Percentiles rank a stretch among this genome's conserved stretches.
phyloP scores from a whole-genome alignment of 108 stramenopile genomes.

The Conticribra guillardii region DNA sequence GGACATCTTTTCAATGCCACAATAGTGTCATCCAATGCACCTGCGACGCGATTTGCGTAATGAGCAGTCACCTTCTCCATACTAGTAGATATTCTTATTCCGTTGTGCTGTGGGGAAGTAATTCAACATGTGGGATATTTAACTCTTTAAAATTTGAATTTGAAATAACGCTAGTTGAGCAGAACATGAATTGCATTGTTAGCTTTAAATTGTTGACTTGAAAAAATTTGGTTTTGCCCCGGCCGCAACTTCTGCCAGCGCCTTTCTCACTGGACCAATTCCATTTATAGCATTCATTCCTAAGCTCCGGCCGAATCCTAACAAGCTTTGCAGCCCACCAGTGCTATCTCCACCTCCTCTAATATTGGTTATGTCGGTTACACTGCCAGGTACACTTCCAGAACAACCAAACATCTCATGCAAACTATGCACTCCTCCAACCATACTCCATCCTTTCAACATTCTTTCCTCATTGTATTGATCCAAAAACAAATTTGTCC shows the following conservation, averaged over 20 bases:
- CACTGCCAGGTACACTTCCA: slow-evolving; percentile 16
- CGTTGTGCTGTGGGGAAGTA: too few species aligned
- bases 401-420: slow-evolving; percentile 67
- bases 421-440: slow-evolving; percentile 78
- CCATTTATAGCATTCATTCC: slow-evolving; percentile 86
- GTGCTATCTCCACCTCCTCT: slow-evolving; percentile 2
- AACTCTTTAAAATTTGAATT: too few species aligned
- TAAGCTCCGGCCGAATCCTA: slow-evolving; percentile 68
- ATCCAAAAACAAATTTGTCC: slow-evolving; percentile 55
- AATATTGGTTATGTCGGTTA: not conserved
- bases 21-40: slow-evolving; percentile 11
- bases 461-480: slow-evolving; percentile 67
- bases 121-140: too few species aligned
- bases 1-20: not conserved
- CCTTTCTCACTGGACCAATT: slow-evolving; percentile 61
- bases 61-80: slow-evolving; percentile 21
- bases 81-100: too few species aligned
- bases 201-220: not conserved
- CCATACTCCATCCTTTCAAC: slow-evolving; percentile 35
- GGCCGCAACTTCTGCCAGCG: slow-evolving; percentile 73
- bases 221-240: slow-evolving; percentile 31
- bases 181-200: too few species aligned
- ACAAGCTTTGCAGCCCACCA: slow-evolving; percentile 26
- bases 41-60: slow-evolving; percentile 11
- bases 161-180: too few species aligned